Evolutionary conservation across 2,329 filamentous ascomycete genomes (phyloP).

Genomic region (Nemania serpens): DNA sequence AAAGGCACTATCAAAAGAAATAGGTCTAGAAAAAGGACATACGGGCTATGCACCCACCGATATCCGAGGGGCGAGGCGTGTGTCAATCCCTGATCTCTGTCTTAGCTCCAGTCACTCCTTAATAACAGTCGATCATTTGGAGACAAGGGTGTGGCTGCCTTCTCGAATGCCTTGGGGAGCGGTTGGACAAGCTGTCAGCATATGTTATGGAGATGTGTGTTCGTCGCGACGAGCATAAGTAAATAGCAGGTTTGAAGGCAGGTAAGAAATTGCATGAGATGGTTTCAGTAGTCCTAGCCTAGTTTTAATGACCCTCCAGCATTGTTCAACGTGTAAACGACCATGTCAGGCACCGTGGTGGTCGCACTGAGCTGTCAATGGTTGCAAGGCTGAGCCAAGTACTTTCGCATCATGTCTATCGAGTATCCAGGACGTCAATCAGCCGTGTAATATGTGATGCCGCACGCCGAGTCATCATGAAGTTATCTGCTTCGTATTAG

Average conservation of each 20-base stretch:
- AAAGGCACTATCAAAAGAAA: background rate
- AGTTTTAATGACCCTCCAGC: background rate
- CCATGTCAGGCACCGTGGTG: background rate
- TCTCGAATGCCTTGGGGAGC: background rate
- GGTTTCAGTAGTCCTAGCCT: background rate
- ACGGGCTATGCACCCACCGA: background rate
- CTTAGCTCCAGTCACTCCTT: background rate
- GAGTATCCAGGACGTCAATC: background rate
- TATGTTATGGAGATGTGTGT: background rate
- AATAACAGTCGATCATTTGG: background rate
- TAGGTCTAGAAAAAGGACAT: background rate
- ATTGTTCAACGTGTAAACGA: background rate
- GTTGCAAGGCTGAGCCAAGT: conserved; percentile 2
- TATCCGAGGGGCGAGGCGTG: background rate
- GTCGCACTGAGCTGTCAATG: background rate
- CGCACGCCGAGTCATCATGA: conserved; percentile 16
- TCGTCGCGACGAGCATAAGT: background rate
- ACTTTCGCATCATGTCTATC: background rate
- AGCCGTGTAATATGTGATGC: conserved; percentile 8
- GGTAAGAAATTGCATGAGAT: background rate
- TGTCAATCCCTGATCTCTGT: background rate
- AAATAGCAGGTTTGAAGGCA: background rate
- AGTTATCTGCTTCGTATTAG: conserved; percentile 4
- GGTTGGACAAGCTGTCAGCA: background rate
- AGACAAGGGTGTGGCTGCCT: background rate